Percentiles rank a stretch among this genome's conserved stretches.
phyloP scores from a whole-genome alignment of 2,329 filamentous ascomycete genomes.

The Claviceps sp. region DNA sequence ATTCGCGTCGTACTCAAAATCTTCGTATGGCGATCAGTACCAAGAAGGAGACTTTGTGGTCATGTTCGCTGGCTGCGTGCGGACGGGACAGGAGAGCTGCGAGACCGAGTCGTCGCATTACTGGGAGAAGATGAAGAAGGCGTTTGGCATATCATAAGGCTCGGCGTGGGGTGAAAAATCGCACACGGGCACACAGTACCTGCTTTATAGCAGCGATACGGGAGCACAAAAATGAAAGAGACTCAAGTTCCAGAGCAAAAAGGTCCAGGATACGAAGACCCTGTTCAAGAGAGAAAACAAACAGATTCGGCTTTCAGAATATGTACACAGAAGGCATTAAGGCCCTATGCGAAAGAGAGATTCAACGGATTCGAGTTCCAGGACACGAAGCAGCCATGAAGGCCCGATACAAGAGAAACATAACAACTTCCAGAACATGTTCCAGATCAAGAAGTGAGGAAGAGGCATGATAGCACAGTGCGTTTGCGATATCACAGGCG shows the following conservation, averaged over 20 bases:
- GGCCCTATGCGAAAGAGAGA: no score
- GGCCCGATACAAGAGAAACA: no score
- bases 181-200: not conserved
- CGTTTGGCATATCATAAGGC: slow-evolving; percentile 17
- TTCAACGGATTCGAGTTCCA: no score
- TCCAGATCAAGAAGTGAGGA: no score
- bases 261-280: no score
- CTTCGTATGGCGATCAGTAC: slow-evolving; percentile 49
- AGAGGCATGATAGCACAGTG: not conserved
- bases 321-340: no score
- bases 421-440: no score
- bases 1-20: slow-evolving; percentile 63
- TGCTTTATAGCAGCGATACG: not conserved
- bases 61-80: slow-evolving; percentile 61
- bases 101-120: slow-evolving; percentile 52
- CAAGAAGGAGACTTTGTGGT: slow-evolving; percentile 76
- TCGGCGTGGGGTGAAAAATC: not conserved
- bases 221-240: not conserved
- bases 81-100: slow-evolving; percentile 46
- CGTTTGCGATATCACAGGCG: slow-evolving; percentile 6
- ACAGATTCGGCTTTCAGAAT: no score
- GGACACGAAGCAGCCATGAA: no score
- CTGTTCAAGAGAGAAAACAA: no score
- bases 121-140: slow-evolving; percentile 31
- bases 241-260: no score